These are phyloP conservation scores for Pilobolus umbonatus DNA, from an alignment of 192 early-diverging fungal species.

Conservation along the genomic window DNA sequence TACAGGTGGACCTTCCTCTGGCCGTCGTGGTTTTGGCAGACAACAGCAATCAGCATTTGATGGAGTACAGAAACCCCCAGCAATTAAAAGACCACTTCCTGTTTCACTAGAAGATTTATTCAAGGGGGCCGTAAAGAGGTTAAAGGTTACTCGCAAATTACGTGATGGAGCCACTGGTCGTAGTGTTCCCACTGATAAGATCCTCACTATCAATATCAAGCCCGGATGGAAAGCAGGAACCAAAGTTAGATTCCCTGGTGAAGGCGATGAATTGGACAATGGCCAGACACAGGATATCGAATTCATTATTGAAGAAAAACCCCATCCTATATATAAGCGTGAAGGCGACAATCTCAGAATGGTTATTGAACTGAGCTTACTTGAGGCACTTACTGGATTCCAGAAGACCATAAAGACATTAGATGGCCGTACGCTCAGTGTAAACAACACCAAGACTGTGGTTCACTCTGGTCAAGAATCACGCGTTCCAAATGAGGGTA, in stretches of 20 bases:
- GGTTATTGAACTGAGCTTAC: slow-evolving; percentile 60
- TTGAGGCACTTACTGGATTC: slow-evolving; percentile 82
- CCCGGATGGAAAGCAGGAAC: slow-evolving; percentile 98
- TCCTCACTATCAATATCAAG: slow-evolving; percentile 80
- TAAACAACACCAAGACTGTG: slow-evolving; percentile 56
- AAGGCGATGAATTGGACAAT: slow-evolving; percentile 82
- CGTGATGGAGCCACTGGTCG: slow-evolving; percentile 38
- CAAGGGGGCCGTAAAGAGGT: slow-evolving; percentile 82
- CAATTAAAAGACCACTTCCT: slow-evolving; percentile 66
- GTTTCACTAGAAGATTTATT: slow-evolving; percentile 90
- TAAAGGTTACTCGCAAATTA: slow-evolving; percentile 82
- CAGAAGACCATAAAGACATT: slow-evolving; percentile 67
- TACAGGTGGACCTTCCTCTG: slow-evolving; percentile 46
- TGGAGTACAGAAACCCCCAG: slow-evolving; percentile 42
- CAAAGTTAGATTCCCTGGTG: slow-evolving; percentile 85
- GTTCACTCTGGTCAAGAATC: slow-evolving; percentile 74
- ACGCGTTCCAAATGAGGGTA: slow-evolving; percentile 76
- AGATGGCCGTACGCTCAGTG: slow-evolving; percentile 64
- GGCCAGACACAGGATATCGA: slow-evolving; percentile 87
- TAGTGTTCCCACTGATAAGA: slow-evolving; percentile 60
- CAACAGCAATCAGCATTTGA: slow-evolving; percentile 14
- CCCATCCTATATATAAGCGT: slow-evolving; percentile 81
- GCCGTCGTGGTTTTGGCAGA: slow-evolving; percentile 18
- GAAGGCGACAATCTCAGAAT: slow-evolving; percentile 79
- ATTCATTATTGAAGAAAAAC: slow-evolving; percentile 92